phyloP scores from a whole-genome alignment of 495 filamentous ascomycete genomes.

The Penicillium soppii region DNA sequence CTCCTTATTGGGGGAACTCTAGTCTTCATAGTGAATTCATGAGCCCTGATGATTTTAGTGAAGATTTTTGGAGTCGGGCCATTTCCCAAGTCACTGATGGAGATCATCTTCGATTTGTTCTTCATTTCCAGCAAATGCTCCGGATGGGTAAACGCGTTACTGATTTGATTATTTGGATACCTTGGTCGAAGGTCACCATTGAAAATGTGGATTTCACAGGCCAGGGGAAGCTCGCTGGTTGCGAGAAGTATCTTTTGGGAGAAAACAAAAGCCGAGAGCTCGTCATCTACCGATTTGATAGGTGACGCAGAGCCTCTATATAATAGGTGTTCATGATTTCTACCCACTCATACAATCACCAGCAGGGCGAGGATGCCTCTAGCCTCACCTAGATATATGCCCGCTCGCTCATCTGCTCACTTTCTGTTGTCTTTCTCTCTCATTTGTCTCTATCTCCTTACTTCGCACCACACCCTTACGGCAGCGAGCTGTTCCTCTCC shows the following conservation, averaged over 20 bases:
- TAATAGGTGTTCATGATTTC: no score
- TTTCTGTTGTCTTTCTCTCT: no score
- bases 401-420: no score
- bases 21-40: conserved; percentile 29
- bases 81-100: conserved; percentile 53
- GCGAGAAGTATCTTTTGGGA: conserved; percentile 63
- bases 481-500: no score
- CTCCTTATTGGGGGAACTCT: conserved; percentile 37
- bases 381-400: no score
- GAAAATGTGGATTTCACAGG: conserved; percentile 52
- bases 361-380: no score
- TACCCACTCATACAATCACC: no score
- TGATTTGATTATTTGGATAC: conserved; percentile 36
- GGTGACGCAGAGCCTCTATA: conserved; percentile 18
- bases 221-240: conserved; percentile 58
- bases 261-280: conserved; percentile 53
- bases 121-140: conserved; percentile 30
- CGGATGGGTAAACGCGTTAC: conserved; percentile 17
- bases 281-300: conserved; percentile 55
- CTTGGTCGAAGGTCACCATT: conserved; percentile 32
- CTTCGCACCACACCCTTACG: no score
- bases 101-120: conserved; percentile 51
- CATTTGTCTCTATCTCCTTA: no score
- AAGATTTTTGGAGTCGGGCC: conserved; percentile 39
- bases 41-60: conserved; percentile 12